Evolutionary conservation across 352 stramenopile genomes (phyloP).

Genomic region (Globisporangium radiosum): DNA sequence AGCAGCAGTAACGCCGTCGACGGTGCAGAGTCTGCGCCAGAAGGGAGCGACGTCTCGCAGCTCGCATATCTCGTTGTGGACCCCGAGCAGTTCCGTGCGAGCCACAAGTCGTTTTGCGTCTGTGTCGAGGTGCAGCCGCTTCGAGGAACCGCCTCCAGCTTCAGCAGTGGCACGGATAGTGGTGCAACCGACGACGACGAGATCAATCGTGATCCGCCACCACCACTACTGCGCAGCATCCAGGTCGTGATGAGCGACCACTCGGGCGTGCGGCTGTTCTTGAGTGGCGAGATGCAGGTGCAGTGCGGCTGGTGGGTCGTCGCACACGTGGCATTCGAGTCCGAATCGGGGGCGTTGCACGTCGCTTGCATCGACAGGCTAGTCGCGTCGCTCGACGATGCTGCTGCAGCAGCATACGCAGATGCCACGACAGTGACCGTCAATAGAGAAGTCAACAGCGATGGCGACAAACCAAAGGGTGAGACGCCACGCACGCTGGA

Average conservation of each 20-base stretch:
- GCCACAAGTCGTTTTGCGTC: neutral
- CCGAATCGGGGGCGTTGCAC: neutral
- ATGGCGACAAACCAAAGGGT: neutral
- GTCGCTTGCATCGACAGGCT: slow-evolving; percentile 11
- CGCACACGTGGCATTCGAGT: slow-evolving; percentile 14
- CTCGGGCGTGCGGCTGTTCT: slow-evolving; percentile 27
- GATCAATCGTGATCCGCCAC: neutral
- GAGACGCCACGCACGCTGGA: neutral
- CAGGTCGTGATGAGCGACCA: slow-evolving; percentile 31
- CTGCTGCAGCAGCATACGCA: neutral
- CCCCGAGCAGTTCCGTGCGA: neutral
- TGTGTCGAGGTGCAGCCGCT: neutral
- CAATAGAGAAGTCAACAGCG: neutral
- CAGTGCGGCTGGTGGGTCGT: slow-evolving; percentile 28
- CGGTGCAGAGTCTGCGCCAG: neutral
- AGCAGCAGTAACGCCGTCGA: neutral
- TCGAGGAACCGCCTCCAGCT: too few species aligned
- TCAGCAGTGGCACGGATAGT: too few species aligned
- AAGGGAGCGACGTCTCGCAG: neutral
- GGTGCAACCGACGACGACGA: neutral
- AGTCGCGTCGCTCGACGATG: neutral
- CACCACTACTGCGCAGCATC: slow-evolving; percentile 5
- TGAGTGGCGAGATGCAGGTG: slow-evolving; percentile 16
- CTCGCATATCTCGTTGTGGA: slow-evolving; percentile 3
- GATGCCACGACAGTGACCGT: neutral